Evolutionary conservation across 164 flowering plant species (phyloP).

Genomic region (Tinospora cordifolia): DNA sequence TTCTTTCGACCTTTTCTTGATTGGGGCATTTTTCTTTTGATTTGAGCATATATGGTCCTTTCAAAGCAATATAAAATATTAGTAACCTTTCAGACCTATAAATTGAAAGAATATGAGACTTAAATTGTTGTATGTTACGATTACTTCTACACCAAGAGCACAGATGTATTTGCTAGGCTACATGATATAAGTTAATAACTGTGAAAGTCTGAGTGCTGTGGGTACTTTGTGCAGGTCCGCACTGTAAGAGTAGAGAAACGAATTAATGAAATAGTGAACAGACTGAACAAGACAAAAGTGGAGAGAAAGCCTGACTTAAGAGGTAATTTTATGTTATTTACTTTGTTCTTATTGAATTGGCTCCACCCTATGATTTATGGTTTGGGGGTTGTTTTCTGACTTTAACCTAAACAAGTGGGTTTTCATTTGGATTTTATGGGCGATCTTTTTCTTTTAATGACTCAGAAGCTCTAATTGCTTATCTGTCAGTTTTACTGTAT

Average conservation of each 20-base stretch:
- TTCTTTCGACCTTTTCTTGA: no score
- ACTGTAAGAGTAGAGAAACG: conserved; percentile 94
- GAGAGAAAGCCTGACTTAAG: conserved; percentile 82
- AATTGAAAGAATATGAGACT: no score
- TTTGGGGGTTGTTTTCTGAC: neutral
- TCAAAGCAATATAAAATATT: no score
- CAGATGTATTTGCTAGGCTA: no score
- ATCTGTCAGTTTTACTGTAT: neutral
- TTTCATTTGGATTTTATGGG: neutral
- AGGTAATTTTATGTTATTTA: conserved; percentile 39
- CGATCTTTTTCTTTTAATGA: neutral
- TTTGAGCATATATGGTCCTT: neutral
- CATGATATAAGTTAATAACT: neutral
- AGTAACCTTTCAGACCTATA: no score
- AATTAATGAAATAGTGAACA: conserved; percentile 83
- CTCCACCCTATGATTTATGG: neutral
- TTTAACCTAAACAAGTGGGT: neutral
- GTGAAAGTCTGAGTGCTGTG: neutral
- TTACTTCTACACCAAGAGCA: no score
- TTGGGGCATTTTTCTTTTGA: no score
- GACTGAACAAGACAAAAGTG: conserved; percentile 85
- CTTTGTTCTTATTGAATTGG: neutral
- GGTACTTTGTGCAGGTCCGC: conserved; percentile 50
- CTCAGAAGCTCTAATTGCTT: neutral
- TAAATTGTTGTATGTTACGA: no score